Base-by-base conservation (phyloP, 805 yeast species). In the Candida rishiriensis region DNA sequence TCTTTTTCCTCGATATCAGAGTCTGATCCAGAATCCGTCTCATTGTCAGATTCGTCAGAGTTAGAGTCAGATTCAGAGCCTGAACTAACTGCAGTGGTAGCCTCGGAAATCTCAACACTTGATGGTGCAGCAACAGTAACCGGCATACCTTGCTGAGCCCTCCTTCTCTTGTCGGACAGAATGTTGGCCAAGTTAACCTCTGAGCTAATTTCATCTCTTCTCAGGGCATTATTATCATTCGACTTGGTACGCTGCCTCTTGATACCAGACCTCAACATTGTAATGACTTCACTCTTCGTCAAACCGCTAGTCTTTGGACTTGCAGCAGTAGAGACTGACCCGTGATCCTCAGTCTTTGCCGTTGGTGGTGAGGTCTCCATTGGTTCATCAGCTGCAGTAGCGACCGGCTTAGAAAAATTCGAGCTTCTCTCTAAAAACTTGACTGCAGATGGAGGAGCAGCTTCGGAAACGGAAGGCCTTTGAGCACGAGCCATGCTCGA, bases 201-300 rank as follows among this genome's bases (percentile, higher is more conserved):
- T 12, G 64, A 50, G 32, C 53, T 52, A 16, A 59, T 49, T 37
- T 60, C 65, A 26, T 41, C 46, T 15, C 44, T 53, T 38, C 64
- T 53, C 14, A 42, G 36, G 4, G 63, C 63, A 39, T 30, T 60
- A 57, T 48, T 44, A n/a, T 52, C 52, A 21, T 15, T 36, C 15
- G 39, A n/a, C 3, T 64, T 60, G 3, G 59, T 54, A 38, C 59
- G 57, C n/a, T 63, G 61, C 33, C 50, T 59, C n/a, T 42, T 50
- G 29, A 21, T 21, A 21, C 26, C 26, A 21, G 26, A 21, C 26
- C 26, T 21, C 7, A 21, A 21, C 26, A 21, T 21, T 21, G 26
- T 21, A 30, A n/a, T 30, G 13, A 30, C 33, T 30, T 12, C 14
- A n/a, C 6, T 30, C 33, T 30, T 30, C 6, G 33, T 30, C 14